Base-by-base conservation (phyloP, 2,329 filamentous ascomycete species). In the Penicillium griseofulvum region DNA sequence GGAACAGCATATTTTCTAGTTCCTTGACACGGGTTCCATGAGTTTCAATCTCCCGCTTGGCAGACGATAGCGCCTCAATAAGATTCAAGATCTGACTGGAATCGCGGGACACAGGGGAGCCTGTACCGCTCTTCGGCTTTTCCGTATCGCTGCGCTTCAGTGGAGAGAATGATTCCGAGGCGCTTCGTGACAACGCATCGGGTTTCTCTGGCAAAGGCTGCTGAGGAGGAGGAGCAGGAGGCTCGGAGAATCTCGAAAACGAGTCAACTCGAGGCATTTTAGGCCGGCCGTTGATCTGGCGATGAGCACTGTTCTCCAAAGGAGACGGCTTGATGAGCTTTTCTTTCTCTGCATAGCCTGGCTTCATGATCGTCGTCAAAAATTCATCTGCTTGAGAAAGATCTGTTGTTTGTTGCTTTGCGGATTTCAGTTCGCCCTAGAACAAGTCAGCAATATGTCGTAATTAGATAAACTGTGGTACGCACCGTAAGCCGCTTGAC, bases 121-220 rank as follows among this genome's bases (percentile, higher is more conserved):
- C 68, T 16, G 61, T 63, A 17, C 62, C 63, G 51, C 81, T 77
- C 68, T 87, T 90, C 9, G 87, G 82, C 54, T 88, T 85, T 61
- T 96, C 91, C 0, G 89, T 92, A 26, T 89, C 86, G 5, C 81
- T 82, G 52, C 91, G 84, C 69, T 90, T 91, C 29, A 96, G 74
- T 0, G 90, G 84, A 22, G 72, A 70, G 28, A 72, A 67, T 2
- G 76, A 74, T 17, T 78, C 70, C 17, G 77, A 41, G 71, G 74
- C 65, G 76, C 80, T 54, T 74, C 79, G 72, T 16, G 68, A 65
- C 26, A 65, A 65, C 16, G 82, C 84, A 72, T 96, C 91, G 0
- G 93, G 93, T 71, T 97, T 97, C 70, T 97, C 92, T 1, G 93
- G 93, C 6, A 97, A 79, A 14, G 93, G 93, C 65, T 96, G 92